phyloP scores from a whole-genome alignment of 352 stramenopile genomes.

The Phytophthora ohioensis region DNA sequence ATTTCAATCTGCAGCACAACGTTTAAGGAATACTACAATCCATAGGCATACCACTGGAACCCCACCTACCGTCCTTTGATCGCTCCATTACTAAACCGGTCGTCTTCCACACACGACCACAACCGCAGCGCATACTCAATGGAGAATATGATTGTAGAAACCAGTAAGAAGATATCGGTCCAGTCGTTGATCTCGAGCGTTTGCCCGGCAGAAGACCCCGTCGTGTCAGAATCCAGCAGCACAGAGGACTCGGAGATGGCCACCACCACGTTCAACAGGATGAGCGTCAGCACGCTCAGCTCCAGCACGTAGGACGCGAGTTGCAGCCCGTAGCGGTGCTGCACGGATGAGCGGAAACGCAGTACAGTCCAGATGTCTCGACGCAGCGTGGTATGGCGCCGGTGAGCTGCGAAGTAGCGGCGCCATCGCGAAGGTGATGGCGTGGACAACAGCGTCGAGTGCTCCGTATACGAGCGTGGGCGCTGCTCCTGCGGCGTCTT shows the following conservation, averaged over 20 bases:
- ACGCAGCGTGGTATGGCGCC: slow-evolving; percentile 36
- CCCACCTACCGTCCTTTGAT: slow-evolving; percentile 47
- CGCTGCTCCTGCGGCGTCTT: slow-evolving; percentile 32
- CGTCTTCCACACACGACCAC: slow-evolving; percentile 73
- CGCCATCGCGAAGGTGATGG: slow-evolving; percentile 28
- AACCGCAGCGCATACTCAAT: slow-evolving; percentile 66
- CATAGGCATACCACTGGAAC: background rate
- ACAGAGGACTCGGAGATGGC: slow-evolving; percentile 56
- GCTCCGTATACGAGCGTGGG: slow-evolving; percentile 36
- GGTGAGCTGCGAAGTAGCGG: background rate
- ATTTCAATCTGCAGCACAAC: slow-evolving; percentile 51
- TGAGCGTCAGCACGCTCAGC: slow-evolving; percentile 59
- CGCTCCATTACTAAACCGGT: slow-evolving; percentile 45
- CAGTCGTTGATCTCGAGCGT: slow-evolving; percentile 36
- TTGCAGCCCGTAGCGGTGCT: slow-evolving; percentile 53
- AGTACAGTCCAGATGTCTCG: slow-evolving; percentile 70
- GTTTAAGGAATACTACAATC: background rate
- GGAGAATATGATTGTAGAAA: slow-evolving; percentile 69
- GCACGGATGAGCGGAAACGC: slow-evolving; percentile 60
- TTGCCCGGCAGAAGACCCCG: slow-evolving; percentile 8
- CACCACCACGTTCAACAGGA: slow-evolving; percentile 68
- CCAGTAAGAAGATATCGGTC: slow-evolving; percentile 57
- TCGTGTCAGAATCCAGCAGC: slow-evolving; percentile 22
- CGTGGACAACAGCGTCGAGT: slow-evolving; percentile 41
- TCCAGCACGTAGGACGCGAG: slow-evolving; percentile 65